Base-by-base conservation (phyloP, 2,329 filamentous ascomycete genomes). In the Penicillium sp. region DNA sequence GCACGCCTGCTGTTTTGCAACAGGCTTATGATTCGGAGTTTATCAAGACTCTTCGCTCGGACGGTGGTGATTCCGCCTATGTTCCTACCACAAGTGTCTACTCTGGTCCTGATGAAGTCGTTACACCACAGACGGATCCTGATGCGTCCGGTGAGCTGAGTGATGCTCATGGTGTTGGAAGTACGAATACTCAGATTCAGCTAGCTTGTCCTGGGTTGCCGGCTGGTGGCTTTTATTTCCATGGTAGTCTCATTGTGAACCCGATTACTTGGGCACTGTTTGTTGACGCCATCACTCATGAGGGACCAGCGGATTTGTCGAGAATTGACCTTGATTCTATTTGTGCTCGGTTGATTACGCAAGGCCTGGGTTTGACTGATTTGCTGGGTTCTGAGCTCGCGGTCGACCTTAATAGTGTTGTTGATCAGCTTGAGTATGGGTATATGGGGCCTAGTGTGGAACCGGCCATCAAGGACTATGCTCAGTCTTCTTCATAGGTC, bases 61-160 rank as follows among this genome's bases (percentile, higher is more conserved):
- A 75, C 43, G 75, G 72, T 14, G 80, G 81, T 0, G 78, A 79
- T 46, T 77, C 75, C 0, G 79, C 78, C 5, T 82, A 81, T 55
- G 78, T 83, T 0, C 80, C 80, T 0, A 83, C 80, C 0, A 83
- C 81, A 1, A 79, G 74, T 2, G 70, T 83, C 42, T 82, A 79
- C 67, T 77, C 75, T 0, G 69, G 70, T 14, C 59, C 72, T 27
- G 81, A 83, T 54, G 77, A 83, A 60, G 70, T 83, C 43, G 80
- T 83, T 1, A 65, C 82, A 62, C 81, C 81, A 2, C 77, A 81
- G 62, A 57, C 59, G 22, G 80, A 77, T 10, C 69, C 67, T 0
- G 60, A 59, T 1, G 81, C 81, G 0, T 82, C 80, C 0, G 41
- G 11, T 5, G 22, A 4, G 22, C 13, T 36, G 11, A 36, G n/a